A percentile compares a stretch with the other conserved stretches of the same genome.
Evolutionary conservation across 371 early-diverging fungal species (phyloP).

Genomic region (Actinomucor elegans): DNA sequence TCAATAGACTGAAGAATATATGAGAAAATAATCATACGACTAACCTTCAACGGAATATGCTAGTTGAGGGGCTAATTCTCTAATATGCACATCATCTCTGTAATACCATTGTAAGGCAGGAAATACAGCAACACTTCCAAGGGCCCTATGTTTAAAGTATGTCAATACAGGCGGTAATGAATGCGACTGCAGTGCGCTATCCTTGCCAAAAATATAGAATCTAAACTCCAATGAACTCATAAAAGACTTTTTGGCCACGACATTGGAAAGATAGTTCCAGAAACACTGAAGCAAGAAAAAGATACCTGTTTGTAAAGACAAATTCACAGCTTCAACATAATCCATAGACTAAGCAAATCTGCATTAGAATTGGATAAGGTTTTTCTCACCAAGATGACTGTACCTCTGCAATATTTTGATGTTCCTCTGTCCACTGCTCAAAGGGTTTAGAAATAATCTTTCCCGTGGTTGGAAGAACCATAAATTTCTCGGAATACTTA

Average conservation of each 20-base stretch:
- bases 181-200: background rate
- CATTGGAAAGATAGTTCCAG: conserved; percentile 42
- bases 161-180: conserved; percentile 20
- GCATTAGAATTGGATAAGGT: conserved; percentile 23
- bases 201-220: conserved; percentile 38
- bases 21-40: background rate
- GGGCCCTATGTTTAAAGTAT: conserved; percentile 38
- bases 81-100: conserved; percentile 20
- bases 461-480: conserved; percentile 10
- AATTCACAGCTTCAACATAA: conserved; percentile 31
- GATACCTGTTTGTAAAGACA: conserved; percentile 32
- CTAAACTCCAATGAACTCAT: conserved; percentile 43
- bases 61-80: conserved; percentile 45
- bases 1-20: background rate
- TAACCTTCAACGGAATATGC: conserved; percentile 46
- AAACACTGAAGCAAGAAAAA: conserved; percentile 43
- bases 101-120: conserved; percentile 47
- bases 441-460: conserved; percentile 37
- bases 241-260: conserved; percentile 38
- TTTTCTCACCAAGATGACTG: too few relatives aligned
- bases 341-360: conserved; percentile 21
- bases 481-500: conserved; percentile 47
- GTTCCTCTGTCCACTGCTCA: conserved; percentile 29
- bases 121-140: conserved; percentile 40
- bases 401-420: conserved; percentile 36